Evolutionary conservation across 106 monocot genomes (phyloP), one percentile per base, ranked within the genome.

Genomic region (Vanilla planifolia): DNA sequence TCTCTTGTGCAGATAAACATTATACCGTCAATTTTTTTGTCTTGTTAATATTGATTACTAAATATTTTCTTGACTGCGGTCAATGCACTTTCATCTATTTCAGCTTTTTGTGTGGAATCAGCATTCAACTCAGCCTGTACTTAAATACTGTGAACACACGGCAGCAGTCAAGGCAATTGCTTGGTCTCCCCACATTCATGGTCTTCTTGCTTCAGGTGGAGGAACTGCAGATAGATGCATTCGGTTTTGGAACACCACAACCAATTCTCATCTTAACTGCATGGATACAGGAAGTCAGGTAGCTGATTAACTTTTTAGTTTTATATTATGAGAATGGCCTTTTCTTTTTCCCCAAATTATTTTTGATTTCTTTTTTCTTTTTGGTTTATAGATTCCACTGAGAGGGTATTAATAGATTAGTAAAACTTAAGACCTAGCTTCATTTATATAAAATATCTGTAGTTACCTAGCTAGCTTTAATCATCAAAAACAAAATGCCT

Each of bases 81-180:
- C 6, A 39, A 60, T 8, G 35, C 20, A 14, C 4, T 64, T 13
- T n/a, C 22, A 24, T 24, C 43, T 48, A 56, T 33, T 75, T 51
- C 84, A 99, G 98, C 88, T 99, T 55, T 85, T 92, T 63, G 81
- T 99, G 39, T 99, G 98, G 98, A 99, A 92, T 65, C 73, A 88
- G 66, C 81, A 99, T 76, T 82, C 92, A 33, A 80, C 67, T 13
- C 75, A 92, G 45, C 98, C 98, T 24, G 80, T 85, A 33, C 79
- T 79, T 16, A 99, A 99, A 64, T 99, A 92, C 56, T 85, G 73
- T 65, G 88, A 99, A 59, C 98, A 99, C 58, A 99, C 88, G 36
- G 98, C 98, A 63, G 98, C 98, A 63, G 98, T 99, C 37, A 99
- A 99, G 71, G 98, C 98, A 57, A 88, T 99, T 73, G 92, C 98